Conservation (phyloP, 768 basidiomycete genomes). For the Rhodotorula taiwanensis region DNA sequence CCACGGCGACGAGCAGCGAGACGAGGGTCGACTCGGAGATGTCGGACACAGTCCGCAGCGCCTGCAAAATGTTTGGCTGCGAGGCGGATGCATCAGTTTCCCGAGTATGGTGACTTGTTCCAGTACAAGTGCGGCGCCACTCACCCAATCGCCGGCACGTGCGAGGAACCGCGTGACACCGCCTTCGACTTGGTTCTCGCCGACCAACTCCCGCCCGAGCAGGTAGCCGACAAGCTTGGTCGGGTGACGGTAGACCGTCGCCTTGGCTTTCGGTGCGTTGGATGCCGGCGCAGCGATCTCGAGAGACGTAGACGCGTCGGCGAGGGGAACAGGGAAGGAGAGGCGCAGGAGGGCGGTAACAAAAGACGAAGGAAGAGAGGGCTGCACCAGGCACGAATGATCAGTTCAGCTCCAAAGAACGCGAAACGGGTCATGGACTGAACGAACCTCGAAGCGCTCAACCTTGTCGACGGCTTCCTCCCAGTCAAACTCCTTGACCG, state of each 20-base stretch:
- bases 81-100: too few species aligned
- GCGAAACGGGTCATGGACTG: background rate
- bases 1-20: conserved; percentile 22
- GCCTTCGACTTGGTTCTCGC: conserved; percentile 29
- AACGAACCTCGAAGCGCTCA: conserved; percentile 26
- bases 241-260: conserved; percentile 17
- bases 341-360: conserved; percentile 33
- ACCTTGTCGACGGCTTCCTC: conserved; percentile 18
- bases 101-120: too few species aligned
- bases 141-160: conserved; percentile 31
- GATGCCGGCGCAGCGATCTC: background rate
- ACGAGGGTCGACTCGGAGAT: conserved; percentile 30
- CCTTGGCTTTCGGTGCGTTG: background rate
- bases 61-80: conserved; percentile 24
- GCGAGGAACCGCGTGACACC: conserved; percentile 28
- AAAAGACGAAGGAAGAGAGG: conserved; percentile 30
- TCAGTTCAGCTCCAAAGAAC: background rate
- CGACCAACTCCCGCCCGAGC: conserved; percentile 27
- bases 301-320: conserved; percentile 10
- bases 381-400: conserved; percentile 1
- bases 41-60: conserved; percentile 26
- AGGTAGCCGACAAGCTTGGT: conserved; percentile 24
- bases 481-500: conserved; percentile 9
- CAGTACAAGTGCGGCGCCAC: too few species aligned
- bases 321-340: conserved; percentile 26